Percentiles rank a stretch among this genome's conserved stretches.
Evolutionary conservation across 176 grass and related monocot species (phyloP).

Genomic region (Ampelocalamus luodianensis): DNA sequence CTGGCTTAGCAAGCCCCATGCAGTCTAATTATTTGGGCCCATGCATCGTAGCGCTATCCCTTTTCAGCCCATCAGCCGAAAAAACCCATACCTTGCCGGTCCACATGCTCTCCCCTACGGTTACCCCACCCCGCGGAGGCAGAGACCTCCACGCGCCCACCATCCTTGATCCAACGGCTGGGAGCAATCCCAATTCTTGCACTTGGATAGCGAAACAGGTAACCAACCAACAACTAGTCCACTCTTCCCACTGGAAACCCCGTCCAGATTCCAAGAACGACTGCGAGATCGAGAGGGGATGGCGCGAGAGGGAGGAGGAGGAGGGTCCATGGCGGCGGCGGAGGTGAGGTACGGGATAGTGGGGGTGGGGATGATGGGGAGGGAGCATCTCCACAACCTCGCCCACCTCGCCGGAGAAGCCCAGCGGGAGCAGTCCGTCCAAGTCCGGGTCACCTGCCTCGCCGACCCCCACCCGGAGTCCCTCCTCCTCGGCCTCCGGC

Average conservation of each 20-base stretch:
- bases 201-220: background rate
- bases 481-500: constrained; percentile 56
- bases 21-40: too few relatives aligned
- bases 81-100: too few relatives aligned
- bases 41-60: too few relatives aligned
- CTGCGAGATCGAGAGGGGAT: background rate
- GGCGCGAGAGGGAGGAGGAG: background rate
- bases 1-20: too few relatives aligned
- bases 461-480: constrained; percentile 82
- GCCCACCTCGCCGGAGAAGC: constrained; percentile 64
- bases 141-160: background rate
- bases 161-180: constrained; percentile 6
- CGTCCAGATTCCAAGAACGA: background rate
- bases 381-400: constrained; percentile 90
- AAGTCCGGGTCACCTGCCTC: constrained; percentile 58
- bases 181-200: background rate
- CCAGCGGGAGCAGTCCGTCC: constrained; percentile 35
- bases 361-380: constrained; percentile 92
- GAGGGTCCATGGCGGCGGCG: constrained; percentile 26
- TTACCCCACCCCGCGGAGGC: background rate
- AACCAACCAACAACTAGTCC: background rate
- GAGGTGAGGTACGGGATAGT: constrained; percentile 78
- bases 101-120: too few relatives aligned
- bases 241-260: background rate
- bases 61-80: too few relatives aligned